Percentiles rank a stretch among this genome's conserved stretches.
These are phyloP conservation scores for Eutypella sp. DNA, from an alignment of 2,329 filamentous ascomycete species.

Conservation along the genomic window DNA sequence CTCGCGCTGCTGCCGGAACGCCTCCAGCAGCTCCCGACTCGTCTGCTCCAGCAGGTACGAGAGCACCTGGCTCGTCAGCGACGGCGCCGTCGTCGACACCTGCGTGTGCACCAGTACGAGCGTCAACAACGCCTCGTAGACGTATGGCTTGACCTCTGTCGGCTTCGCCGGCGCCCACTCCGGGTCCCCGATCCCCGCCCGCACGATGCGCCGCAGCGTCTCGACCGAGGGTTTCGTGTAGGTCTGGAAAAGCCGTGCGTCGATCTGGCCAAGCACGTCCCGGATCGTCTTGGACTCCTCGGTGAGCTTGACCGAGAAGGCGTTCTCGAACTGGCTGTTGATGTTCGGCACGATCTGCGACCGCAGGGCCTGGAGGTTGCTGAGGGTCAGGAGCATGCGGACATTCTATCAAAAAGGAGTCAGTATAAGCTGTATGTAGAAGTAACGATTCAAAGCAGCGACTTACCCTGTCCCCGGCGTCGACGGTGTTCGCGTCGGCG, in stretches of 20 bases:
- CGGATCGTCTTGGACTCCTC: conserved; percentile 90
- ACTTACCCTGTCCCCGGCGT: conserved; percentile 53
- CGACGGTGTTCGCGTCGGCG: conserved; percentile 42
- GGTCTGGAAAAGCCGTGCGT: conserved; percentile 83
- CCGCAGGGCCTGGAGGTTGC: conserved; percentile 82
- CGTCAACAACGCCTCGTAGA: conserved; percentile 79
- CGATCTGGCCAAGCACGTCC: conserved; percentile 86
- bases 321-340: conserved; percentile 88
- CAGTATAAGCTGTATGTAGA: conserved; percentile 11
- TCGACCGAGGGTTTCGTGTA: conserved; percentile 78
- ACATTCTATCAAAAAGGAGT: conserved; percentile 58
- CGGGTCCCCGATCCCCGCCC: conserved; percentile 63
- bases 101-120: conserved; percentile 91
- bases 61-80: conserved; percentile 75
- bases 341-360: conserved; percentile 78
- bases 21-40: conserved; percentile 72
- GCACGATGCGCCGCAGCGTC: conserved; percentile 64
- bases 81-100: conserved; percentile 71
- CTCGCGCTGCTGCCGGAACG: conserved; percentile 61
- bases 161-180: conserved; percentile 70
- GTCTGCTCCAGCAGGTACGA: conserved; percentile 82
- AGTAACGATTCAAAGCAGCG: neutral
- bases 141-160: conserved; percentile 75
- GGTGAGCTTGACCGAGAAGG: conserved; percentile 89
- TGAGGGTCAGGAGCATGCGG: conserved; percentile 88